Base-by-base conservation (phyloP, 2,329 filamentous ascomycete species). In the Fusarium pseudoanthophilum region DNA sequence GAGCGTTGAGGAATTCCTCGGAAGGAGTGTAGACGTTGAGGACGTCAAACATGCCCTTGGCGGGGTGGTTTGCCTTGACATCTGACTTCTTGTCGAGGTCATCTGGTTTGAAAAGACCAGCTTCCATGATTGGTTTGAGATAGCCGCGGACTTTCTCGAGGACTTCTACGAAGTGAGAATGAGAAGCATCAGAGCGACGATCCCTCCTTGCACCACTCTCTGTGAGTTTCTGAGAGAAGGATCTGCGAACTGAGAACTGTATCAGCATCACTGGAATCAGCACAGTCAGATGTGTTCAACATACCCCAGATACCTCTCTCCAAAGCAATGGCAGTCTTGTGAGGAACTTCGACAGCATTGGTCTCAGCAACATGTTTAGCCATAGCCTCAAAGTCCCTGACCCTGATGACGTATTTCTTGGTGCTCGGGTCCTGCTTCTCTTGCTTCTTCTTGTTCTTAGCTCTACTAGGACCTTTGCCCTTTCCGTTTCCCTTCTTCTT, bases 371-470 rank as follows among this genome's bases (percentile, higher is more conserved):
- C 52, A 39, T 65, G 55, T 9, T 51, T 66, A 2, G 69, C 74
- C 65, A 76, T 74, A 8, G 71, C 61, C 65, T 69, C 66, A 51
- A 72, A 76, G 24, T 76, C 71, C 11, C 20, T 60, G 18, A 74
- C 74, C 11, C 48, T 69, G 37, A 77, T 63, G 32, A 64, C 26
- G 34, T 66, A 51, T 18, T 53, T 65, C 8, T 36, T 42, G 6
- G 32, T 8, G 20, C 11, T 20, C 5, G 37, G 21, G 24, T 66
- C 34, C 2, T 49, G 24, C 26, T 30, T 32, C n/a, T 48, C 53
- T 5, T 24, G 20, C 26, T 1, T 4, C 3, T 10, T 49, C 20
- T 32, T 40, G 18, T 18, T 40, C 42, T 24, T 76, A 46, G 43
- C 63, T 43, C 32, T 65, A 2, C 43, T 28, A 5, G 60, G 56